Evolutionary conservation across 306 rosid species (phyloP).

Genomic region (Sechiopsis laciniata): DNA sequence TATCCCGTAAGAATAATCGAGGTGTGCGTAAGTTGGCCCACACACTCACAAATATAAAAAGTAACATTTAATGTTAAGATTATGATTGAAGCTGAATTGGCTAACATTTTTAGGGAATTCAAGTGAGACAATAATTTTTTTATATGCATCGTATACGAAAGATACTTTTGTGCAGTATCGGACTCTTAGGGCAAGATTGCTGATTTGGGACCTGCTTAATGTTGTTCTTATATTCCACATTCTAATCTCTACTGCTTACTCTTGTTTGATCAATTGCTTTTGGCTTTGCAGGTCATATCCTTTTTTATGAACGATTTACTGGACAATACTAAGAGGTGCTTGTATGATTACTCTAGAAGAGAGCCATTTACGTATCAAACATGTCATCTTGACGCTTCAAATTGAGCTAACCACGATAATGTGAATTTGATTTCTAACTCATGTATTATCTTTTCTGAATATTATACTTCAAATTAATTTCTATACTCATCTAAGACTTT

Average conservation of each 20-base stretch:
- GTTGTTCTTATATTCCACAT: background rate
- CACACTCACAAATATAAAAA: too few relatives aligned
- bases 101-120: background rate
- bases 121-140: background rate
- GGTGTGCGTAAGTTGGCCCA: too few relatives aligned
- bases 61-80: background rate
- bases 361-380: background rate
- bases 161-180: background rate
- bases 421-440: background rate
- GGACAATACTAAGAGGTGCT: conserved; percentile 16
- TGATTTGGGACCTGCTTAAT: background rate
- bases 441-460: background rate
- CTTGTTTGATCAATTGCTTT: conserved; percentile 4
- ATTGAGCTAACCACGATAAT: background rate
- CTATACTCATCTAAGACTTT: background rate
- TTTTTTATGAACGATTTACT: background rate
- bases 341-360: conserved; percentile 11
- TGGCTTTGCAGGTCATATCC: conserved; percentile 17
- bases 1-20: too few relatives aligned
- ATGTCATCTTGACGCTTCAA: background rate
- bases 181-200: background rate
- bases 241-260: background rate
- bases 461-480: background rate
- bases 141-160: background rate
- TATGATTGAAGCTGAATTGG: background rate